Base-by-base conservation (phyloP, 345 rosid species). In the Eucalyptus sideroxylon region DNA sequence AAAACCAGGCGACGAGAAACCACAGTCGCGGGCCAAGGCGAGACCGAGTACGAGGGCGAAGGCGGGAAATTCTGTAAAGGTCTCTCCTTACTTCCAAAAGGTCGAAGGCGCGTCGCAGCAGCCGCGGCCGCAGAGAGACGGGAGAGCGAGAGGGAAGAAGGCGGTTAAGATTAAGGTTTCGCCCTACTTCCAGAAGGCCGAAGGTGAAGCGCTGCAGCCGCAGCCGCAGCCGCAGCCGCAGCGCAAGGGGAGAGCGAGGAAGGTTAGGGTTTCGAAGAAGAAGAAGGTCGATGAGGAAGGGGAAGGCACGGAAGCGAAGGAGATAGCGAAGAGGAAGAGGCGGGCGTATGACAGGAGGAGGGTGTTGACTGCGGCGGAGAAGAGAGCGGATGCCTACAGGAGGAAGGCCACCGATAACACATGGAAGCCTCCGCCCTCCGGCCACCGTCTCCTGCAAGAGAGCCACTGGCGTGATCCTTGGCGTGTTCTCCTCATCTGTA, bases 401-500 rank as follows among this genome's bases (percentile, higher is more conserved):
- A 91, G 96, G 87, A 95, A 88, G 89, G 88, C 87, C 27, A 89
- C 89, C 1, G 93, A 94, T 85, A 94, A 94, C 83, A 88, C 92
- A 51, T 95, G 97, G 98, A 91, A 50, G 59, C 96, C 96, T 53
- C 98, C 96, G 6, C 91, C 89, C 47, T 96, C 96, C 34, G 92
- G 87, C 23, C 50, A 86, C 88, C 91, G 91, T 69, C 94, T 96
- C 27, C 93, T 95, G 72, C 97, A 95, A 88, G 97, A 96, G 92
- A 89, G 91, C 91, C 95, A 95, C 89, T 91, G 91, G 59, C 92
- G 89, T 72, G 97, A 96, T 86, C 96, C 96, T 44, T 95, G 98
- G 98, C 93, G 94, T 72, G 96, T 96, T 27, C 87, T 96, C 89
- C 92, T 95, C 86, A 96, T 95, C 80, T 96, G 96, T 88, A 96